phyloP scores from a whole-genome alignment of 257 asterid species.

The Solanum sitiens region DNA sequence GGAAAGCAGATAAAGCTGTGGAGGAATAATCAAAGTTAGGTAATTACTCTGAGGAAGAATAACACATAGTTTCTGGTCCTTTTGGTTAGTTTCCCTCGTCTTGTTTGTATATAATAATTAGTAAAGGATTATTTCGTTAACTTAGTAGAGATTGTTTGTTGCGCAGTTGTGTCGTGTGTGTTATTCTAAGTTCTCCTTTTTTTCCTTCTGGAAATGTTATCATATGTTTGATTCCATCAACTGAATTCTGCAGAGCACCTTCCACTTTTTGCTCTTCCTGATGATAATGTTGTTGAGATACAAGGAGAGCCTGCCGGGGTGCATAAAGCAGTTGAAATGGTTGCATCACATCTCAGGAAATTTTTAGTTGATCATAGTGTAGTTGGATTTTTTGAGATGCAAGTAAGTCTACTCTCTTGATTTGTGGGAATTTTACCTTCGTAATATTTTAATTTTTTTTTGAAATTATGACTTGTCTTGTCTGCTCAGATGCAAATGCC shows the following conservation, averaged over 20 bases:
- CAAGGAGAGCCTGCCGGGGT: conserved; percentile 71
- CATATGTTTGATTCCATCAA: background rate
- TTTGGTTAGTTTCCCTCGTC: background rate
- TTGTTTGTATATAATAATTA: background rate
- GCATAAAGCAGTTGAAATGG: conserved; percentile 73
- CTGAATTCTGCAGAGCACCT: conserved; percentile 49
- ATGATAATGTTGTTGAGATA: conserved; percentile 87
- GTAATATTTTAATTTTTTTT: background rate
- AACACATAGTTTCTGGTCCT: background rate
- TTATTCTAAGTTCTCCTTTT: background rate
- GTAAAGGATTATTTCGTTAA: background rate
- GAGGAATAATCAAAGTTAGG: background rate
- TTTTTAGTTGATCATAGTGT: conserved; percentile 84
- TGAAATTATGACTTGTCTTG: background rate
- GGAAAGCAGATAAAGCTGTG: background rate
- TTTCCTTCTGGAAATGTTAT: background rate
- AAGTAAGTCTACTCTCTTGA: conserved; percentile 35
- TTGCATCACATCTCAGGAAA: conserved; percentile 73
- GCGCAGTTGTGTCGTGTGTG: background rate
- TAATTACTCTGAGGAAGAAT: background rate
- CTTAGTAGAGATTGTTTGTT: background rate
- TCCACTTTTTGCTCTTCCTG: conserved; percentile 72
- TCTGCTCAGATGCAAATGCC: conserved; percentile 11
- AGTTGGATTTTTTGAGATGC: conserved; percentile 61
- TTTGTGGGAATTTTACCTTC: background rate